Percentiles rank a stretch among this genome's conserved stretches.
Conservation (phyloP, 257 asterid genomes). For the Ocimum tenuiflorum region DNA sequence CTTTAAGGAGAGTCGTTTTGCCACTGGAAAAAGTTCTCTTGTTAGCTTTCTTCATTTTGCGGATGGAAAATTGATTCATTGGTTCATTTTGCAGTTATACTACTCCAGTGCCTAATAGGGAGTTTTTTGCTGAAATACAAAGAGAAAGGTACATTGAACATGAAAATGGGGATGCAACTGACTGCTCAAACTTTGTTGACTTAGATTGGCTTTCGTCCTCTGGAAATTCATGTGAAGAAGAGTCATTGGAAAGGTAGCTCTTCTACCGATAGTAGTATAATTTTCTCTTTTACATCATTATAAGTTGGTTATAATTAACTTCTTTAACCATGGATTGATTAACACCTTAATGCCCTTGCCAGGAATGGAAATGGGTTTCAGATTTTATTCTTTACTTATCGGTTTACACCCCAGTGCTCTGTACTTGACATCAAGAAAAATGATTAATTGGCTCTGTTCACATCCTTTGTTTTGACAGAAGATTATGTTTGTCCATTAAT, state of each 20-base stretch:
- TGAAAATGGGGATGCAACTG: constrained; percentile 59
- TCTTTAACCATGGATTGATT: neutral
- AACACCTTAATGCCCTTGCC: constrained; percentile 4
- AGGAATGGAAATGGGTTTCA: neutral
- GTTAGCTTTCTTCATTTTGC: constrained; percentile 11
- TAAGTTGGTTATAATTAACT: neutral
- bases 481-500: neutral
- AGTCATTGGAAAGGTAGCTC: constrained; percentile 71
- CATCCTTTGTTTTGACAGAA: neutral
- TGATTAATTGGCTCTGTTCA: neutral
- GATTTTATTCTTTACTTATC: neutral
- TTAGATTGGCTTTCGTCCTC: constrained; percentile 94
- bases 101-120: constrained; percentile 54
- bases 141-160: constrained; percentile 47
- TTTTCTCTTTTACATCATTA: neutral
- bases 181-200: constrained; percentile 86
- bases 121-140: constrained; percentile 50
- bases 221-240: constrained; percentile 89
- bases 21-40: neutral
- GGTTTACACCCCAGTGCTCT: neutral
- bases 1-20: neutral
- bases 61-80: neutral
- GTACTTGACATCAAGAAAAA: constrained; percentile 3
- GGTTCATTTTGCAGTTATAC: constrained; percentile 37
- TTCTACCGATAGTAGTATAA: constrained; percentile 8